phyloP scores from a whole-genome alignment of 2,329 filamentous ascomycete species.

The Botryotinia calthae region DNA sequence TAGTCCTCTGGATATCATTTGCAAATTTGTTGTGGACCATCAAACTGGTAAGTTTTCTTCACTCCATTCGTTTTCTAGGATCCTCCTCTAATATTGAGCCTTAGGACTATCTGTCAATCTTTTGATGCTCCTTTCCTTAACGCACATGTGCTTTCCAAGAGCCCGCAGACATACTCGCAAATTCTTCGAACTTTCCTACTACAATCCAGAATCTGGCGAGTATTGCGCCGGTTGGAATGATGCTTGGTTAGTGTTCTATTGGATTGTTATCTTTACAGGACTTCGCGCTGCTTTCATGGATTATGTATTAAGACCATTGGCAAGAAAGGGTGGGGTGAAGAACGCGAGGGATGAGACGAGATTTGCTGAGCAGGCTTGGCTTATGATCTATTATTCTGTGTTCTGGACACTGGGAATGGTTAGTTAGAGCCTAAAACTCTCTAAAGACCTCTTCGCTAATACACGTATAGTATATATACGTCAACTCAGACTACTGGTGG shows the following conservation, averaged over 20 bases:
- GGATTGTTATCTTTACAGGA: constrained; percentile 81
- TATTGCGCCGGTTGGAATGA: constrained; percentile 82
- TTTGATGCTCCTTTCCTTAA: constrained; percentile 75
- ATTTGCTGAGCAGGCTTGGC: constrained; percentile 93
- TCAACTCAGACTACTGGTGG: constrained; percentile 73
- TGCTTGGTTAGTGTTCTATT: constrained; percentile 71
- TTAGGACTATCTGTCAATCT: constrained; percentile 82
- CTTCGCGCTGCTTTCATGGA: constrained; percentile 83
- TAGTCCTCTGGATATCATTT: constrained; percentile 57
- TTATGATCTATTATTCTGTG: constrained; percentile 75
- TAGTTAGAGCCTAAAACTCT: constrained; percentile 38
- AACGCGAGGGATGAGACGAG: constrained; percentile 74
- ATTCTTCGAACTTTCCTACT: constrained; percentile 85
- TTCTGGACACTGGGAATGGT: constrained; percentile 87
- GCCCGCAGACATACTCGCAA: constrained; percentile 76
- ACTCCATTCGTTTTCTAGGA: not conserved
- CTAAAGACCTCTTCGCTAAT: constrained; percentile 27
- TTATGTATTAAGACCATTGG: constrained; percentile 78
- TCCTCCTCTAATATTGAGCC: constrained; percentile 19
- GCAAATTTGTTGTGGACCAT: constrained; percentile 72
- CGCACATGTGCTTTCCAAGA: constrained; percentile 79
- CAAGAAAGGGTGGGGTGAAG: constrained; percentile 67
- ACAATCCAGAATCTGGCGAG: constrained; percentile 62
- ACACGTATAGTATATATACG: constrained; percentile 68
- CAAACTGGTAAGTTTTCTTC: constrained; percentile 64